These are phyloP conservation scores for Quercus suber DNA, from an alignment of 306 rosid genomes.

Conservation along the genomic window DNA sequence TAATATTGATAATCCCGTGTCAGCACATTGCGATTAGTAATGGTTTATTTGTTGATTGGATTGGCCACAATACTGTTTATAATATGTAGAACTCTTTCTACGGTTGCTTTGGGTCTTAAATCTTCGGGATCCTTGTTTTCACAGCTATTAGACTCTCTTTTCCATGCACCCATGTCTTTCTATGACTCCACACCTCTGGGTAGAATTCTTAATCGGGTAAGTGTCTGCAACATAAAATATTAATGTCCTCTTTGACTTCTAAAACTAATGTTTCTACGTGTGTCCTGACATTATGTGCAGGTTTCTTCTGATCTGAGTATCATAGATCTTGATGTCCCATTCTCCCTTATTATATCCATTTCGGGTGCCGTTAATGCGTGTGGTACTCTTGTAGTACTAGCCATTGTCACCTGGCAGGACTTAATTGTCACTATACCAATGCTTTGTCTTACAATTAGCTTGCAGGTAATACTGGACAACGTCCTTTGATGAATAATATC, in stretches of 20 bases:
- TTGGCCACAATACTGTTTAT: constrained; percentile 16
- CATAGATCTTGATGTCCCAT: constrained; percentile 48
- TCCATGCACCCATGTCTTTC: constrained; percentile 48
- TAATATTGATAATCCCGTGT: constrained; percentile 33
- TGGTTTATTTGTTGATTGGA: constrained; percentile 36
- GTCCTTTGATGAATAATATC: not conserved
- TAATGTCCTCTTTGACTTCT: not conserved
- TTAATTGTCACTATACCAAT: constrained; percentile 42
- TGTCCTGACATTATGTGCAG: constrained; percentile 19
- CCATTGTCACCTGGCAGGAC: constrained; percentile 52
- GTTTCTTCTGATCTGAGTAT: constrained; percentile 53
- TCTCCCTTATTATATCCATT: constrained; percentile 14
- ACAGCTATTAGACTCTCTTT: constrained; percentile 8
- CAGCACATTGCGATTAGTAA: constrained; percentile 18
- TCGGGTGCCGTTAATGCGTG: constrained; percentile 17
- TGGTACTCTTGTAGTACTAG: constrained; percentile 34
- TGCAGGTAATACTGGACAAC: constrained; percentile 40
- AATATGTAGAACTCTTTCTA: constrained; percentile 26
- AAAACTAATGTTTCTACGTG: constrained; percentile 7
- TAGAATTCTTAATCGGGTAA: constrained; percentile 61
- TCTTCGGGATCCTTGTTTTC: constrained; percentile 40
- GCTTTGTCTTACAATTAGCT: constrained; percentile 29
- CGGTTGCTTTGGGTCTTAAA: constrained; percentile 29
- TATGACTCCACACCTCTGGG: constrained; percentile 67
- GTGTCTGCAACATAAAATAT: not conserved